Evolutionary conservation across 1,139 yeast genomes (phyloP).

Genomic region (Diutina sp.): DNA sequence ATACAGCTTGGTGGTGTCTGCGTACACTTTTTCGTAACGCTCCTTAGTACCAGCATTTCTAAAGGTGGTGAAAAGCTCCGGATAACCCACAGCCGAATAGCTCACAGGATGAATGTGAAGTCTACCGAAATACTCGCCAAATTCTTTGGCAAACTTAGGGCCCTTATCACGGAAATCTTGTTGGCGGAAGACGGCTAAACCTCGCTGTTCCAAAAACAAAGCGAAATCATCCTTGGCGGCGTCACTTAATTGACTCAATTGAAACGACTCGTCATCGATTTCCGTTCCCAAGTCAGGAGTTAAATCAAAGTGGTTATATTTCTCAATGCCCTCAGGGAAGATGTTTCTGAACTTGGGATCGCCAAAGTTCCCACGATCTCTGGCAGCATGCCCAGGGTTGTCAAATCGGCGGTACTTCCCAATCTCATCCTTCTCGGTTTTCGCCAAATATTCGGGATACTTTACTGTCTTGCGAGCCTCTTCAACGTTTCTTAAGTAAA

Average conservation of each 20-base stretch:
- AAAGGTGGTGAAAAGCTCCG: background rate
- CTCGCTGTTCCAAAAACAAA: background rate
- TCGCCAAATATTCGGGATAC: background rate
- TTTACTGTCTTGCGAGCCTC: background rate
- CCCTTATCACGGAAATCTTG: background rate
- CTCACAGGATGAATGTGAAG: background rate
- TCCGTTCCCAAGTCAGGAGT: conserved; percentile 1
- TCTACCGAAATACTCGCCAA: background rate
- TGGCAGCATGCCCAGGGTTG: conserved; percentile 7
- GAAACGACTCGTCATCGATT: background rate
- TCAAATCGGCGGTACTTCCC: conserved; percentile 3
- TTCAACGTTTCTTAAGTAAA: background rate
- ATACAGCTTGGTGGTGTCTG: background rate
- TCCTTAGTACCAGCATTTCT: background rate
- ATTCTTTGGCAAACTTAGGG: background rate
- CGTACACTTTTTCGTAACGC: background rate
- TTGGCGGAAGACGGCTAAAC: background rate
- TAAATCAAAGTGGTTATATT: background rate
- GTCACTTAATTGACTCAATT: background rate
- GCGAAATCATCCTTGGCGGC: background rate
- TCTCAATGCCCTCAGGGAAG: background rate
- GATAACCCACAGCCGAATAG: background rate
- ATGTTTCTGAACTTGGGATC: background rate
- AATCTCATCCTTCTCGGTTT: background rate
- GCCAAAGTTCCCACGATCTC: background rate